phyloP scores from a whole-genome alignment of 257 asterid species.

The Lycium barbarum region DNA sequence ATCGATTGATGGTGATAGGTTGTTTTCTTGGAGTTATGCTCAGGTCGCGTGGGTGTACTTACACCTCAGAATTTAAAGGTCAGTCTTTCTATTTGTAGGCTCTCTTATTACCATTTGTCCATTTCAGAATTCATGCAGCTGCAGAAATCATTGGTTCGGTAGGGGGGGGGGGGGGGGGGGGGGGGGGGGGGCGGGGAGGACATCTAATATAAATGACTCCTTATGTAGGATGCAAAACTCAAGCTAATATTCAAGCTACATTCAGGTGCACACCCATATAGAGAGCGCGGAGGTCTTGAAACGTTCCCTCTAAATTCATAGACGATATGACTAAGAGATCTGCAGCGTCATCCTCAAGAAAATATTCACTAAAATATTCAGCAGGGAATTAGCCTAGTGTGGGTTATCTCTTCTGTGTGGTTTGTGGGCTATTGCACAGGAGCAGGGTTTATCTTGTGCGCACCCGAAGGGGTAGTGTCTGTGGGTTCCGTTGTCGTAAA shows the following conservation, averaged over 20 bases:
- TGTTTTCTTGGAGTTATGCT: slow-evolving; percentile 85
- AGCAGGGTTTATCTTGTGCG: too few relatives aligned
- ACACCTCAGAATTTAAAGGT: slow-evolving; percentile 84
- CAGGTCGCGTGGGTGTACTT: slow-evolving; percentile 78
- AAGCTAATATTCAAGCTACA: not conserved
- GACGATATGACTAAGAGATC: not conserved
- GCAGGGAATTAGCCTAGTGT: too few relatives aligned
- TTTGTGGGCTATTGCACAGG: too few relatives aligned
- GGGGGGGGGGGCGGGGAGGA: not conserved
- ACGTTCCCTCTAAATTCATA: not conserved
- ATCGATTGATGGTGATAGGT: slow-evolving; percentile 53
- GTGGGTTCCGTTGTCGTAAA: too few relatives aligned
- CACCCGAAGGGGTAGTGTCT: too few relatives aligned
- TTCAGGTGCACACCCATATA: not conserved
- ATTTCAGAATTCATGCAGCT: not conserved
- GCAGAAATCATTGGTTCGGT: not conserved
- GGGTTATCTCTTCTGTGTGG: too few relatives aligned
- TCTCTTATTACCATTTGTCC: not conserved
- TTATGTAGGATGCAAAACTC: slow-evolving; percentile 1
- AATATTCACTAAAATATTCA: not conserved
- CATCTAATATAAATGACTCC: not conserved
- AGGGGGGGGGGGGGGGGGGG: not conserved
- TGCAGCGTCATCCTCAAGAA: not conserved
- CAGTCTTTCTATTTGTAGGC: slow-evolving; percentile 1
- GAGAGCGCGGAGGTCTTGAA: not conserved